These are phyloP conservation scores for Aspergillus panamensis DNA, from an alignment of 495 filamentous ascomycete species.

Conservation along the genomic window DNA sequence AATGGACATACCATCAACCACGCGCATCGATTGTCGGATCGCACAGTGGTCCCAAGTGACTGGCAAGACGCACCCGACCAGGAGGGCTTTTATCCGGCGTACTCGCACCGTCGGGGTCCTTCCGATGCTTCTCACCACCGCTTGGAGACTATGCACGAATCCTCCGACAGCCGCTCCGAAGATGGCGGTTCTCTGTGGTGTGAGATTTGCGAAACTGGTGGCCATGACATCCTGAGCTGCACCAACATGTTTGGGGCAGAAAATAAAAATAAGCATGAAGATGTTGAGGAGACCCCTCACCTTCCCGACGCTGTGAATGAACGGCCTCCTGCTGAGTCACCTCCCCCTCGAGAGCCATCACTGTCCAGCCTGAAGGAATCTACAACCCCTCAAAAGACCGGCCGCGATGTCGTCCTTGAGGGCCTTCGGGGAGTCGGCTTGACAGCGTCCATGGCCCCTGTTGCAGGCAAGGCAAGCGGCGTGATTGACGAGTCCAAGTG, in stretches of 20 bases:
- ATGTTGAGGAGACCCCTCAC: slow-evolving; percentile 17
- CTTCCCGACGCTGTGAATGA: slow-evolving; percentile 15
- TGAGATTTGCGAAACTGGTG: slow-evolving; percentile 91
- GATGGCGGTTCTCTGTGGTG: slow-evolving; percentile 83
- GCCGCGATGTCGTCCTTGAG: slow-evolving; percentile 56
- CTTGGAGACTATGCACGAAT: slow-evolving; percentile 63
- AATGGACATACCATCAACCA: slow-evolving; percentile 29
- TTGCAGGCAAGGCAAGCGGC: slow-evolving; percentile 76
- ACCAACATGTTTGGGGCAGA: slow-evolving; percentile 72
- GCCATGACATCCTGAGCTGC: slow-evolving; percentile 91
- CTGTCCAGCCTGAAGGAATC: slow-evolving; percentile 19
- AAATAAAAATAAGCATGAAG: slow-evolving; percentile 24
- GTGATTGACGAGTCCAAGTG: slow-evolving; percentile 82
- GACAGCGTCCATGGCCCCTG: slow-evolving; percentile 41
- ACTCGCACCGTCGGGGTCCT: slow-evolving; percentile 26
- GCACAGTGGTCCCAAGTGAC: slow-evolving; percentile 44
- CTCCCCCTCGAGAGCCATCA: slow-evolving; percentile 17
- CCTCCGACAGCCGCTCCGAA: slow-evolving; percentile 67
- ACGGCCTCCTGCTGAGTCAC: slow-evolving; percentile 22
- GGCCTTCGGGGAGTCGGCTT: slow-evolving; percentile 58
- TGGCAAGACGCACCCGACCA: slow-evolving; percentile 39
- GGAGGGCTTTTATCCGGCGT: slow-evolving; percentile 31
- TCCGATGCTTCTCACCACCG: slow-evolving; percentile 36
- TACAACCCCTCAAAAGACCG: slow-evolving; percentile 34
- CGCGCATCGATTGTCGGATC: slow-evolving; percentile 44